These are phyloP conservation scores for Diaporthe capsici DNA, from an alignment of 2,329 filamentous ascomycete genomes.

Conservation along the genomic window DNA sequence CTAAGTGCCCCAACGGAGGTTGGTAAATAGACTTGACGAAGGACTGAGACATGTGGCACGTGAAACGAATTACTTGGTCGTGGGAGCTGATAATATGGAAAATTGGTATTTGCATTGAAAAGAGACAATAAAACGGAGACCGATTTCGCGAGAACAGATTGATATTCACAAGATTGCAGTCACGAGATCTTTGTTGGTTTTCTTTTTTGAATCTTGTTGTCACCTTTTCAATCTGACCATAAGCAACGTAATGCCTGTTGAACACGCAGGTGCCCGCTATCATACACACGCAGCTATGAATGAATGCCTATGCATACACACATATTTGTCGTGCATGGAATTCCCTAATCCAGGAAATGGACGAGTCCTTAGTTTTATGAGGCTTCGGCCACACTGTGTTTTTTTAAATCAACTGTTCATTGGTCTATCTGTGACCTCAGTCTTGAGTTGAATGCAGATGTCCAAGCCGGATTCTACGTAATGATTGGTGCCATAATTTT, in stretches of 20 bases:
- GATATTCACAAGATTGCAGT: neutral
- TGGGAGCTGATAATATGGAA: neutral
- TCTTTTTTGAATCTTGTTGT: neutral
- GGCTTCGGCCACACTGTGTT: too few relatives aligned
- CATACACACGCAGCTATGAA: too few relatives aligned
- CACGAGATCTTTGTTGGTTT: neutral
- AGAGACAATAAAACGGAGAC: neutral
- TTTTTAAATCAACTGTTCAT: too few relatives aligned
- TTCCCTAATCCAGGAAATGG: too few relatives aligned
- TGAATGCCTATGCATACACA: too few relatives aligned
- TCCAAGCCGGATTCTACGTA: too few relatives aligned
- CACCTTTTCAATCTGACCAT: neutral
- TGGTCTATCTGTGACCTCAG: too few relatives aligned
- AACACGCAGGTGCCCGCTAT: neutral
- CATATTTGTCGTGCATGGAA: too few relatives aligned
- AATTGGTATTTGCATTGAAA: neutral
- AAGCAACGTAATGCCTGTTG: neutral
- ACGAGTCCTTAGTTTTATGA: too few relatives aligned
- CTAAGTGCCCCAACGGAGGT: neutral
- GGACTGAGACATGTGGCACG: neutral
- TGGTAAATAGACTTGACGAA: slow-evolving; percentile 3
- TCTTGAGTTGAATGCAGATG: too few relatives aligned
- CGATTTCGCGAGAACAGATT: neutral
- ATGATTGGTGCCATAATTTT: too few relatives aligned
- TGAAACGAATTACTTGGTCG: neutral